Base-by-base conservation (phyloP, 306 rosid genomes). In the Quercus mongolica region DNA sequence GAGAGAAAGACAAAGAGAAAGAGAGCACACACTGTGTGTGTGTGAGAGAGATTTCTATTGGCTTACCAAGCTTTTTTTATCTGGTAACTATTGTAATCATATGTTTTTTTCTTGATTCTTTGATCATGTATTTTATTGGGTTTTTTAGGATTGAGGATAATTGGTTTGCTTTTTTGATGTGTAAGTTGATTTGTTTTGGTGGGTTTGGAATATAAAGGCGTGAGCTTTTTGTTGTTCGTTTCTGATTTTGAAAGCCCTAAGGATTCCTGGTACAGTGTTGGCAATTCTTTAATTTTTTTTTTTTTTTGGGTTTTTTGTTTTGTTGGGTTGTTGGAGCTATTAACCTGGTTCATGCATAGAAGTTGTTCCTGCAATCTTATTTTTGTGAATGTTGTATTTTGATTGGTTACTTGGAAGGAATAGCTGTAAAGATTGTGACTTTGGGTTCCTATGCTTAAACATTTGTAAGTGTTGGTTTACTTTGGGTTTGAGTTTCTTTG, bases 201-300 rank as follows among this genome's bases (percentile, higher is more conserved):
- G 15, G 26, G 58, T 75, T 52, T 25, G 20, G 77, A 58, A 68
- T 68, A 35, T 17, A 17, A 72, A 76, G 20, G 71, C 69, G 18
- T 31, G 74, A 71, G 64, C 19, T 49, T 80, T 3, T 57, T 75
- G 5, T 64, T 33, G 15, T 28, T 35, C 3, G 14, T 71, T 69
- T 11, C 35, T 62, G 31, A 49, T 61, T 46, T 52, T 2, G 5
- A 12, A 82, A 81, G 74, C 33, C 74, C 81, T 77, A 52, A 41
- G 17, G 15, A 6, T 59, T 44, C 35, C 31, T 57, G 56, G 41
- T 61, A 18, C 51, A 18, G 15, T 33, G 13, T 68, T n/a, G 35
- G 26, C 12, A 33, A 17, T 64, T 25, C 65, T 11, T 11, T 1
- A 23, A 4, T 1, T 30, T 30, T 26, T 15, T 64, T 30, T 25